Base-by-base conservation (phyloP, 2,329 filamentous ascomycete species). In the Sarocladiaceae sp. region DNA sequence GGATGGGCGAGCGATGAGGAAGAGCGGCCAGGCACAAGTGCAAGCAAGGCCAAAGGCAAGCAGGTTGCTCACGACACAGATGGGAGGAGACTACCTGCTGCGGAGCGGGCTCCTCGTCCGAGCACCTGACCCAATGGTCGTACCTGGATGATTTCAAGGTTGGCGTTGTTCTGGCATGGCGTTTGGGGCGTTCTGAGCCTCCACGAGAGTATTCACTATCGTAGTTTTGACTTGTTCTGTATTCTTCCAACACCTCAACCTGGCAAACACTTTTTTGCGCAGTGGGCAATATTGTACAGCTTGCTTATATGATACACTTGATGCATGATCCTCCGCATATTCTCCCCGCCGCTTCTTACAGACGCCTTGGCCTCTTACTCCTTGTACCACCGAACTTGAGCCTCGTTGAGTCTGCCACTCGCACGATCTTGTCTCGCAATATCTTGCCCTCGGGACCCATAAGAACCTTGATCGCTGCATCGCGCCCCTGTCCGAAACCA, bases 351-450 rank as follows among this genome's bases (percentile, higher is more conserved):
- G 36, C 28, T 52, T 35, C 49, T 57, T 69, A 74, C 74, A 97
- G 72, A 74, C 94, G 87, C 71, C 92, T 92, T 35, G 85, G 87
- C 67, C 86, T 89, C 69, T 80, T 82, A 75, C 90, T 93, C 71
- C 92, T 88, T 35, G 88, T 90, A 65, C 94, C 95, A 72, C 92
- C 94, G 77, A 97, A 96, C 77, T 99, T 99, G 70, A 97, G 71
- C 63, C 87, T 87, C 52, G 93, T 97, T 36, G 83, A 79, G 72
- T 99, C 94, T 28, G 88, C 84, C 55, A 99, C 87, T 60, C 84
- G 85, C 37, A 83, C 76, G 58, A 99, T 88, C 73, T 88, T 84
- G 28, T 79, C 75, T 59, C 90, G 82, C 58, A 97, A 71, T 61
- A 83, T 68, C 64, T 82, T 84, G 53, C 94, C 94, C 68, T 99